Conservation (phyloP, 257 asterid species). For the Leonotis leonurus region DNA sequence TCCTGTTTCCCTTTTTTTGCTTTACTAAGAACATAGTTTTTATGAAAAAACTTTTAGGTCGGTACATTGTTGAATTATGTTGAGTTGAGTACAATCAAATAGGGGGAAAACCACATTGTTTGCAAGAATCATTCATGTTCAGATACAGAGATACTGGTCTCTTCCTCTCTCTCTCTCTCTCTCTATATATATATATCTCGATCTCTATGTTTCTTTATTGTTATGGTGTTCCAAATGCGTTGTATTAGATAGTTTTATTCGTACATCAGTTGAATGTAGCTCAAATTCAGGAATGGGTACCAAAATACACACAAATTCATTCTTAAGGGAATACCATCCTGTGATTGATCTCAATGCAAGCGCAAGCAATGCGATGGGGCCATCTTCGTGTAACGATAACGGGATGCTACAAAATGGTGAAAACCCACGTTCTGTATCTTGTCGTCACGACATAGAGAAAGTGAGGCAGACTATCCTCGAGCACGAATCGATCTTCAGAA, state of each 20-base stretch:
- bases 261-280: neutral
- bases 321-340: conserved; percentile 25
- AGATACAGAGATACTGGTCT: neutral
- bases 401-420: conserved; percentile 23
- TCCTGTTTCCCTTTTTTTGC: neutral
- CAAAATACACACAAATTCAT: conserved; percentile 40
- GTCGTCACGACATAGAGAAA: conserved; percentile 32
- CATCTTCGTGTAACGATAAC: conserved; percentile 29
- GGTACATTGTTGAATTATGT: neutral
- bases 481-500: conserved; percentile 59
- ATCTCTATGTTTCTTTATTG: conserved; percentile 1
- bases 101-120: neutral
- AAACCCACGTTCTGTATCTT: conserved; percentile 16
- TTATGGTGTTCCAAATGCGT: neutral
- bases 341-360: conserved; percentile 35
- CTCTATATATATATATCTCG: too few species aligned
- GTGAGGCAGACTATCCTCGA: conserved; percentile 54
- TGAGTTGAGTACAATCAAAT: neutral
- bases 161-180: too few species aligned
- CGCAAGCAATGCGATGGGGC: conserved; percentile 24
- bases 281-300: conserved; percentile 62
- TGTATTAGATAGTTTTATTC: neutral
- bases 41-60: neutral
- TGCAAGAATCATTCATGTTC: neutral
- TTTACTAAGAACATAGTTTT: neutral